A percentile compares a stretch with the other conserved stretches of the same genome.
Evolutionary conservation across 1,284 basidiomycete species (phyloP).

Genomic region (Polyporus tsugae): DNA sequence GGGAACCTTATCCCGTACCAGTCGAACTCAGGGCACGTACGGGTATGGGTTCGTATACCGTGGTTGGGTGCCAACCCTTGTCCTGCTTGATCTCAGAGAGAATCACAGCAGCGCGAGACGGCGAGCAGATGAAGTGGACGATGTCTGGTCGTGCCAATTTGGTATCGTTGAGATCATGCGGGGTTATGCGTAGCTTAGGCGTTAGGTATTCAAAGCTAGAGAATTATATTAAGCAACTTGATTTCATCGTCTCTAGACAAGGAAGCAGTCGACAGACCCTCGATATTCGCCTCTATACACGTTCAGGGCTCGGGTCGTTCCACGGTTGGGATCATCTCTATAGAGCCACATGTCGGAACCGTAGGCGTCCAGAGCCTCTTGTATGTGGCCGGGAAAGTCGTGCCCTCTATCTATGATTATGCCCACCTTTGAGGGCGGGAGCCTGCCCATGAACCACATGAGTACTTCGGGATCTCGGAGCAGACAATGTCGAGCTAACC

Average conservation of each 20-base stretch:
- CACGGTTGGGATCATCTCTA: slow-evolving; percentile 60
- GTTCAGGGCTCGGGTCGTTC: slow-evolving; percentile 82
- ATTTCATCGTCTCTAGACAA: no score
- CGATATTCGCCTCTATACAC: slow-evolving; percentile 78
- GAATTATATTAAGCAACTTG: neutral
- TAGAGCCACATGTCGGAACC: slow-evolving; percentile 86
- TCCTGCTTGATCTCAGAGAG: slow-evolving; percentile 67
- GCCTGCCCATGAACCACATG: slow-evolving; percentile 51
- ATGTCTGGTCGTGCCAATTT: slow-evolving; percentile 60
- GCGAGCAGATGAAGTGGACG: slow-evolving; percentile 90
- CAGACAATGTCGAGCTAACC: slow-evolving; percentile 14
- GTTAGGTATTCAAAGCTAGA: slow-evolving; percentile 85
- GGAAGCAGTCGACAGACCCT: slow-evolving; percentile 55
- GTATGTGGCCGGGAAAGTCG: slow-evolving; percentile 77
- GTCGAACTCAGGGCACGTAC: slow-evolving; percentile 51
- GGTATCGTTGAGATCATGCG: slow-evolving; percentile 70
- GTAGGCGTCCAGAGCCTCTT: slow-evolving; percentile 65
- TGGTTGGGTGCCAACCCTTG: slow-evolving; percentile 65
- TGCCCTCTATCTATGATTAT: slow-evolving; percentile 87
- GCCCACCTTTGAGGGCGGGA: slow-evolving; percentile 67
- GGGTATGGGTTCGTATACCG: slow-evolving; percentile 89
- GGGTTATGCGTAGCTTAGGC: slow-evolving; percentile 75
- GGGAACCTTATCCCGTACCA: neutral
- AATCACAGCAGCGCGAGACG: slow-evolving; percentile 73
- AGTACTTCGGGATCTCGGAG: neutral